A percentile compares a stretch with the other conserved stretches of the same genome.
These are phyloP conservation scores for Plasmodium ovale DNA, from an alignment of 169 alveolate genomes.

Conservation along the genomic window DNA sequence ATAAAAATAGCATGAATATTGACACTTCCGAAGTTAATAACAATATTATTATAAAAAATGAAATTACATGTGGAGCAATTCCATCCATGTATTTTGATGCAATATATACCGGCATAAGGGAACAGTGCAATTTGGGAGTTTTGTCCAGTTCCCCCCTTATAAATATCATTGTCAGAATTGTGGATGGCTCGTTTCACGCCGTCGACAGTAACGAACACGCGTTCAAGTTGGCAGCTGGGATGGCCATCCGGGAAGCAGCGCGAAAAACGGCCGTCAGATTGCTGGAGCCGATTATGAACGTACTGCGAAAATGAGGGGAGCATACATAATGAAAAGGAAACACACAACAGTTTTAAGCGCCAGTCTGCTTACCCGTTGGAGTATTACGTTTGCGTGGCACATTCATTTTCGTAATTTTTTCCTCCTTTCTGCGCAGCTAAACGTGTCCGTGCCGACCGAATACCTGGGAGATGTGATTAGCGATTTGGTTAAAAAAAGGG, in stretches of 20 bases:
- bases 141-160: slow-evolving; percentile 88
- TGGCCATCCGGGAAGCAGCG: slow-evolving; percentile 90
- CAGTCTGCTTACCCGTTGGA: background rate
- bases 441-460: slow-evolving; percentile 87
- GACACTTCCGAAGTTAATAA: slow-evolving; percentile 74
- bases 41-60: slow-evolving; percentile 83
- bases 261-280: slow-evolving; percentile 84
- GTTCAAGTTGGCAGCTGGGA: slow-evolving; percentile 90
- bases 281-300: slow-evolving; percentile 93
- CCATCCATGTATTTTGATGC: slow-evolving; percentile 90
- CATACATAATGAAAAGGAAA: background rate
- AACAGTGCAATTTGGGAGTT: slow-evolving; percentile 87
- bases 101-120: slow-evolving; percentile 85
- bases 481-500: slow-evolving; percentile 86
- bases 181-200: slow-evolving; percentile 90
- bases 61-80: slow-evolving; percentile 89
- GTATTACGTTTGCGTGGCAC: background rate
- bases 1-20: slow-evolving; percentile 66
- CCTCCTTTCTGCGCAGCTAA: slow-evolving; percentile 27
- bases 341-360: too few species aligned
- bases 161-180: slow-evolving; percentile 85
- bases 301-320: slow-evolving; percentile 11
- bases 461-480: slow-evolving; percentile 86
- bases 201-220: slow-evolving; percentile 92
- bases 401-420: background rate